Percentiles rank a stretch among this genome's conserved stretches.
phyloP scores from a whole-genome alignment of 1,284 basidiomycete species.

The Trametes polyzona region DNA sequence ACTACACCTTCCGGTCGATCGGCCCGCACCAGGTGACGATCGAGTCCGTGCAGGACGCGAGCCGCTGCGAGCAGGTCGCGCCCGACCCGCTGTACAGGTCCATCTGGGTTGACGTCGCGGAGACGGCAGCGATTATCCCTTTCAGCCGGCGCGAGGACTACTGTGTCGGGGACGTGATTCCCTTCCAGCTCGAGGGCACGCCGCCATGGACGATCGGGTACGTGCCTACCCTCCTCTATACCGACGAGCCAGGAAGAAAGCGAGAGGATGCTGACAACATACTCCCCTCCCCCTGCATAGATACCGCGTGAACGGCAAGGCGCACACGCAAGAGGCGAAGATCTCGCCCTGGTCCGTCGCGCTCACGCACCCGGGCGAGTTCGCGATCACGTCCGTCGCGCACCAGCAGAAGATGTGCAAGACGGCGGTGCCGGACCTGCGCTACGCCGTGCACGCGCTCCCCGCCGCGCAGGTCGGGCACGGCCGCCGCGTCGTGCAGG shows the following conservation, averaged over 20 bases:
- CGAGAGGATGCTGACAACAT: not conserved
- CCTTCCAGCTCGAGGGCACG: constrained; percentile 93
- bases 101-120: constrained; percentile 88
- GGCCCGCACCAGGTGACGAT: constrained; percentile 83
- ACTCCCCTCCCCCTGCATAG: too few relatives aligned
- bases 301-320: constrained; percentile 82
- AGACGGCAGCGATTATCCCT: constrained; percentile 91
- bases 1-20: constrained; percentile 75
- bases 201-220: constrained; percentile 95
- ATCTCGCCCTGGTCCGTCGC: constrained; percentile 82
- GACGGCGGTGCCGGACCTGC: constrained; percentile 76
- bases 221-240: constrained; percentile 29
- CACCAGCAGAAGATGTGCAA: constrained; percentile 92
- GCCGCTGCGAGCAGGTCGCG: constrained; percentile 76
- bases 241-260: too few relatives aligned
- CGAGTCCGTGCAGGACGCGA: constrained; percentile 76
- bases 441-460: constrained; percentile 79
- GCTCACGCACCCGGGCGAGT: constrained; percentile 82
- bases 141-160: constrained; percentile 80
- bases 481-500: constrained; percentile 80
- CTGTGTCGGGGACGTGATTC: constrained; percentile 90
- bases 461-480: constrained; percentile 88
- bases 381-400: constrained; percentile 84
- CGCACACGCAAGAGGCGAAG: constrained; percentile 76
- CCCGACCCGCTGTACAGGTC: constrained; percentile 66